Evolutionary conservation across 1,284 basidiomycete genomes (phyloP).

Genomic region (Ganoderma multipileum): DNA sequence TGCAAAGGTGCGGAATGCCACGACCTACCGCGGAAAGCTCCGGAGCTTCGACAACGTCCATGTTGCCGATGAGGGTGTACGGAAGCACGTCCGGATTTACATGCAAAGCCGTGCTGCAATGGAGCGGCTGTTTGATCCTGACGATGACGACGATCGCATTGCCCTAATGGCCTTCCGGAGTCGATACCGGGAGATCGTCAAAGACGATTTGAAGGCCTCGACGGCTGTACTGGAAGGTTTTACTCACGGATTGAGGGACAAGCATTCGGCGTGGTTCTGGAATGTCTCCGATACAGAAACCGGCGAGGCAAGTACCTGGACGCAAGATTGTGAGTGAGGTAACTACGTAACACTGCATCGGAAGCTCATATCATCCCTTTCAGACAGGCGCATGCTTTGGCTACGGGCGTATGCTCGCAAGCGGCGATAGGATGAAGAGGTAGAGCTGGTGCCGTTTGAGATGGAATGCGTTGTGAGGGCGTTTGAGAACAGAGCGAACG

Average conservation of each 20-base stretch:
- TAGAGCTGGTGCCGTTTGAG: neutral
- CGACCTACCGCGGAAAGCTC: neutral
- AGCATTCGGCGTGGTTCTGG: slow-evolving; percentile 10
- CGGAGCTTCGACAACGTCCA: slow-evolving; percentile 10
- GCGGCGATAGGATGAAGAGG: slow-evolving; percentile 5
- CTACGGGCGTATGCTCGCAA: slow-evolving; percentile 1
- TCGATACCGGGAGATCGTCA: neutral
- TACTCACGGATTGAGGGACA: neutral
- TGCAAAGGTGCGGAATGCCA: slow-evolving; percentile 5
- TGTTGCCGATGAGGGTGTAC: neutral
- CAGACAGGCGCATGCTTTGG: slow-evolving; percentile 1
- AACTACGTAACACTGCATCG: too few species aligned
- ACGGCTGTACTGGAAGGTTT: slow-evolving; percentile 3
- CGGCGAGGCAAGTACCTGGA: neutral
- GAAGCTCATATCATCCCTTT: too few species aligned
- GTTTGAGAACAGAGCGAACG: neutral
- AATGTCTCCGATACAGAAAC: neutral
- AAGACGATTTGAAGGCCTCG: neutral
- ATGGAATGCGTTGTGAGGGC: slow-evolving; percentile 6
- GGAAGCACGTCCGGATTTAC: slow-evolving; percentile 1
- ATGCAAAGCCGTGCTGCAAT: neutral
- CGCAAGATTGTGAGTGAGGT: neutral
- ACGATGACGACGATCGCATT: neutral
- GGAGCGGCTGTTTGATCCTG: neutral
- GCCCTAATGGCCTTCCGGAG: neutral